phyloP scores from a whole-genome alignment of 148 eudicot genomes.

The Suaeda aralocaspica region DNA sequence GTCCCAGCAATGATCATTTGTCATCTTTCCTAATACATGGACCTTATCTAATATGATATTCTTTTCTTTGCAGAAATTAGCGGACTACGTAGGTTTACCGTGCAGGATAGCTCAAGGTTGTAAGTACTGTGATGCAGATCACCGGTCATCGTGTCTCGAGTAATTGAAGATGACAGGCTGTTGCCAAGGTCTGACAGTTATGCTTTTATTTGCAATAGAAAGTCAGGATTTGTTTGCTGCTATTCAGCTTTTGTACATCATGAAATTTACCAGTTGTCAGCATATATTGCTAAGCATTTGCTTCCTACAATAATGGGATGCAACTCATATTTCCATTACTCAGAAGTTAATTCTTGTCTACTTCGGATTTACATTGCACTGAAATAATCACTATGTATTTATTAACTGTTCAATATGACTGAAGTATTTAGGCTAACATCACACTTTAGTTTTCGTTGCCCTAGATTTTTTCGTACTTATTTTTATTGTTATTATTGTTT shows the following conservation, averaged over 20 bases:
- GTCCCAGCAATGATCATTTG: background rate
- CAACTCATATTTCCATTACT: no score
- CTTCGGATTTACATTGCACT: no score
- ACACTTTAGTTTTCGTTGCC: background rate
- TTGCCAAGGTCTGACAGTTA: slow-evolving; percentile 46
- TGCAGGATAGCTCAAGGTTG: slow-evolving; percentile 98
- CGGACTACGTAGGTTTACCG: slow-evolving; percentile 87
- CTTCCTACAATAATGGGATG: no score
- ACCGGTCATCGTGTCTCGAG: slow-evolving; percentile 87
- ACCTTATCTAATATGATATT: background rate
- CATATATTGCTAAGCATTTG: background rate
- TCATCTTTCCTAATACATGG: background rate
- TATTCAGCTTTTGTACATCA: background rate
- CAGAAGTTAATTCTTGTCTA: no score
- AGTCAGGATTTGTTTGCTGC: background rate
- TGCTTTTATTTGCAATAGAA: background rate
- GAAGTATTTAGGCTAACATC: background rate
- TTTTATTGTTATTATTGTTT: background rate
- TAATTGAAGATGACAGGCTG: slow-evolving; percentile 69
- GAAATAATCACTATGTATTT: no score
- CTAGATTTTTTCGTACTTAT: background rate
- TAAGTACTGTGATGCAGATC: slow-evolving; percentile 73
- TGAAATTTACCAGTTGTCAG: background rate
- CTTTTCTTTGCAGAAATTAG: slow-evolving; percentile 61
- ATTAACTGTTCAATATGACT: no score